These are phyloP conservation scores for Geotrichum citri-aurantii DNA, from an alignment of 1,139 yeast species.

Conservation along the genomic window DNA sequence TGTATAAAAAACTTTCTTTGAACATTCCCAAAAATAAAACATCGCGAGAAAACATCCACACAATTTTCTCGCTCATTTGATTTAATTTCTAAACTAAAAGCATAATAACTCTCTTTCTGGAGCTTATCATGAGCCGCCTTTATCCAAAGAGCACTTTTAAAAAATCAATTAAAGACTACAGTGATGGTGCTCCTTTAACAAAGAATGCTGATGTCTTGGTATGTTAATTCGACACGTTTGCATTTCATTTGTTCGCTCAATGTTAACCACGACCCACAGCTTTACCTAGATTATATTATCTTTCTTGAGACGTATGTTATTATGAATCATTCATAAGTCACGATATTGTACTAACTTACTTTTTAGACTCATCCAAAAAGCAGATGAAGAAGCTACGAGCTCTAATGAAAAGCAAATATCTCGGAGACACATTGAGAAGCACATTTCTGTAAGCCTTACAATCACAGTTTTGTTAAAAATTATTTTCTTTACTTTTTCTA, in stretches of 20 bases:
- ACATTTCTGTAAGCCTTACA: conserved; percentile 3
- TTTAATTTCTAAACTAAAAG: too few relatives aligned
- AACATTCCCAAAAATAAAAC: too few relatives aligned
- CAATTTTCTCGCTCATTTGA: too few relatives aligned
- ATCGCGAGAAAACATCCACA: too few relatives aligned
- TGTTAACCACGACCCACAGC: neutral
- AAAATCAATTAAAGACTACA: conserved; percentile 7
- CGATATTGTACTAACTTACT: neutral
- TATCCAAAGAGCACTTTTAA: conserved; percentile 11
- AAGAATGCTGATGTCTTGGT: conserved; percentile 13
- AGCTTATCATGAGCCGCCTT: neutral
- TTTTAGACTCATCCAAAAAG: conserved; percentile 7
- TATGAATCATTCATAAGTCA: neutral
- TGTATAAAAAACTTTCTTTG: too few relatives aligned
- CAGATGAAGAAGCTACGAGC: conserved; percentile 10
- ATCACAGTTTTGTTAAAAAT: neutral
- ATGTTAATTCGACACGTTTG: neutral
- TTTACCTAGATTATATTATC: conserved; percentile 12
- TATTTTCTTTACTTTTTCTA: neutral
- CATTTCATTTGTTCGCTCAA: neutral
- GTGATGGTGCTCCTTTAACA: conserved; percentile 10
- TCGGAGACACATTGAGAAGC: conserved; percentile 11
- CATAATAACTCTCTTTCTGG: neutral
- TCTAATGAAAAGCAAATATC: conserved; percentile 10
- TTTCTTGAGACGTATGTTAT: conserved; percentile 14